These are phyloP conservation scores for Zangia roseola DNA, from an alignment of 768 basidiomycete species.

Conservation along the genomic window DNA sequence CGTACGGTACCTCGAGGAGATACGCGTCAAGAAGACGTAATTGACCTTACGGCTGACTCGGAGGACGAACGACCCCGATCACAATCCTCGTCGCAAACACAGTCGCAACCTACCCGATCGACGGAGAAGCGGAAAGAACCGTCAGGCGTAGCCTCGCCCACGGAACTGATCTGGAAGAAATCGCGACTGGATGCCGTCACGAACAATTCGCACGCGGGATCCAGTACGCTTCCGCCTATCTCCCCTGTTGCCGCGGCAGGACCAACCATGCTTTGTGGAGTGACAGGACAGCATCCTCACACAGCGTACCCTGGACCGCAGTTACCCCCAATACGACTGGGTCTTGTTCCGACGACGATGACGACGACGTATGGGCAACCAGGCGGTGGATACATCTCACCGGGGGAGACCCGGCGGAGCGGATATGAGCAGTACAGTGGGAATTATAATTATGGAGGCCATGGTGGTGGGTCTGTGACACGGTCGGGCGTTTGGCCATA, in stretches of 20 bases:
- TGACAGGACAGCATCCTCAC: conserved; percentile 15
- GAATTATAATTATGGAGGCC: conserved; percentile 21
- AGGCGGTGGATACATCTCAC: conserved; percentile 23
- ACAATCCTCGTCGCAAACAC: conserved; percentile 24
- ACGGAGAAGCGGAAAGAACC: conserved; percentile 61
- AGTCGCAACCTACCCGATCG: conserved; percentile 30
- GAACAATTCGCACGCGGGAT: conserved; percentile 9
- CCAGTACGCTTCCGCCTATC: conserved; percentile 22
- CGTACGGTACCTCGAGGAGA: conserved; percentile 27
- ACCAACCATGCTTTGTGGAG: conserved; percentile 12
- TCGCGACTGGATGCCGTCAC: conserved; percentile 35
- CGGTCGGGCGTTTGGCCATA: conserved; percentile 31
- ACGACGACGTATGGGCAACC: conserved; percentile 19
- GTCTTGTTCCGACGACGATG: background rate
- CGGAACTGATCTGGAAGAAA: conserved; percentile 78
- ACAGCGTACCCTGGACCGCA: conserved; percentile 21
- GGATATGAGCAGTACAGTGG: conserved; percentile 26
- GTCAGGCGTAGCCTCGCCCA: conserved; percentile 48
- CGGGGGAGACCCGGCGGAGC: conserved; percentile 23
- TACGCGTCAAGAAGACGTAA: conserved; percentile 52
- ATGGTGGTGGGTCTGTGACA: conserved; percentile 20
- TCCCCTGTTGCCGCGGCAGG: conserved; percentile 21
- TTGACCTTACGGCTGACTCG: conserved; percentile 81
- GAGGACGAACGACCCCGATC: conserved; percentile 61
- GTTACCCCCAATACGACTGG: conserved; percentile 30